Evolutionary conservation across 2,329 filamentous ascomycete species (phyloP), one percentile per base, ranked within the genome.

Genomic region (Penicillium sp.): DNA sequence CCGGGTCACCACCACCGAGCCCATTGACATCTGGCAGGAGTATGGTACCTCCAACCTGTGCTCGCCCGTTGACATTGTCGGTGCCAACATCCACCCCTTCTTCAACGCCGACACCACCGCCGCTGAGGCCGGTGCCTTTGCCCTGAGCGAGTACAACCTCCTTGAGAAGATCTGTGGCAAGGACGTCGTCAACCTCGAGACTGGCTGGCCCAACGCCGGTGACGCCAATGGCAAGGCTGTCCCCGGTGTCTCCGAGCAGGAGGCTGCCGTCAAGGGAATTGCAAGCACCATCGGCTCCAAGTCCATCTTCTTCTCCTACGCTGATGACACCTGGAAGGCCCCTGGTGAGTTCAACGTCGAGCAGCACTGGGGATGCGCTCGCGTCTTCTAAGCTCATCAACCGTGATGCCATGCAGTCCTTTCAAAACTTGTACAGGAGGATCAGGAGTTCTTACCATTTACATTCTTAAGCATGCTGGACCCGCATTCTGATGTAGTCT

Each of bases 41-140:
- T 81, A 87, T 61, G 82, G 71, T 31, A 2, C 51, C 20, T 56
- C 58, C 29, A 75, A 75, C 47, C 82, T 97, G 59, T 97, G 93
- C 83, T 67, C 69, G 33, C 83, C 81, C 67, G 81, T 97, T 56
- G 92, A 96, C 71, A 80, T 95, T 58, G 83, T 90, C 35, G 89
- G 88, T 75, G 86, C 85, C 76, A 96, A 97, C 83, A 86, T 95
- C 69, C 92, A 97, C 80, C 87, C 92, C 65, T 97, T 89, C 88
- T 97, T 97, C 88, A 95, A 95, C 81, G 72, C 85, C 44, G 78
- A 82, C 55, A 82, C 87, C 61, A 70, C 76, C 23, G 83, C 92
- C 57, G 68, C 76, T 4, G 69, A 82, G 49, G 92, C 92, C 53
- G 93, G 93, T 71, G 73, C 79, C 50, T 97, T 97, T 74, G 89